phyloP scores from a whole-genome alignment of 306 rosid species.

The Trifolium pratense region DNA sequence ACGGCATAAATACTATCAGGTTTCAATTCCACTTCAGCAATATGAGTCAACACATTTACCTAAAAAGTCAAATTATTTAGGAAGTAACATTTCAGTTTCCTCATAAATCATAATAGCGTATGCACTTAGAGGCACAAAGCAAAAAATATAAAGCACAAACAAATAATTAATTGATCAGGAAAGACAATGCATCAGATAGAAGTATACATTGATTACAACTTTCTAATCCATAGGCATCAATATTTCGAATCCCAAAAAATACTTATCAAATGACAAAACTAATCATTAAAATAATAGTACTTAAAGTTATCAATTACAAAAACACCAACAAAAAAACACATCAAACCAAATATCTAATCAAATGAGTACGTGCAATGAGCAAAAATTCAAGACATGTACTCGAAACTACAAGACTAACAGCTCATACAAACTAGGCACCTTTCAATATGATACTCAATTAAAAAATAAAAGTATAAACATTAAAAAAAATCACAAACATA shows the following conservation, averaged over 20 bases:
- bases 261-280: background rate
- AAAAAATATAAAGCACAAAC: background rate
- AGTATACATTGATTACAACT: no score
- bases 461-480: background rate
- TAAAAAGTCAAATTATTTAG: no score
- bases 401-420: no score
- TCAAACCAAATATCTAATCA: slow-evolving; percentile 14
- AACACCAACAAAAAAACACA: background rate
- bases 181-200: no score
- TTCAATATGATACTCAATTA: background rate
- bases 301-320: background rate
- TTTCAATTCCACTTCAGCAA: no score
- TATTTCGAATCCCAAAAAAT: background rate
- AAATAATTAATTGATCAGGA: no score
- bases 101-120: background rate
- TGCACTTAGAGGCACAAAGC: background rate
- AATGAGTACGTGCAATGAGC: background rate
- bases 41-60: no score
- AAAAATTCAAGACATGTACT: no score
- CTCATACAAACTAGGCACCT: slow-evolving; percentile 8
- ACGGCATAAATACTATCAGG: no score
- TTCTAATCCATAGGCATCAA: background rate
- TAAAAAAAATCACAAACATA: no score
- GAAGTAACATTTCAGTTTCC: background rate
- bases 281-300: background rate